These are phyloP conservation scores for Chaetothyriales sp. DNA, from an alignment of 2,329 filamentous ascomycete genomes.

Conservation along the genomic window DNA sequence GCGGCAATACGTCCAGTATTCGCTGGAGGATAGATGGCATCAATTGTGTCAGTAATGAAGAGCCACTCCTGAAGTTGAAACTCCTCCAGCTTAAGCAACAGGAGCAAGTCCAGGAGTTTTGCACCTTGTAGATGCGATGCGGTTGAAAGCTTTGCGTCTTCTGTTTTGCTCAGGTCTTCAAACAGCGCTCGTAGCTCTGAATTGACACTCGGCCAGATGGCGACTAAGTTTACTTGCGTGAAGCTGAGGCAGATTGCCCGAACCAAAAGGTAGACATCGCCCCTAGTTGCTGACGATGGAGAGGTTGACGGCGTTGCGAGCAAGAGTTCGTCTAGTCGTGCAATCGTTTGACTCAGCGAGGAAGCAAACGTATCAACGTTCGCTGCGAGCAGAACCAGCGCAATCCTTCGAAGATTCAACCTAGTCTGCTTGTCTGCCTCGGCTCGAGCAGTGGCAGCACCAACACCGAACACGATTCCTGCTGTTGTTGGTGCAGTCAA, in stretches of 20 bases:
- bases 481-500: constrained; percentile 77
- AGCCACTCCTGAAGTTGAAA: constrained; percentile 98
- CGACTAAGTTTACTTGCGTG: constrained; percentile 62
- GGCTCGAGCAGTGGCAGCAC: constrained; percentile 79
- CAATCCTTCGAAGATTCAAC: constrained; percentile 69
- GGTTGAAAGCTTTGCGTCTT: constrained; percentile 63
- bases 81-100: constrained; percentile 77
- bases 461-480: constrained; percentile 96
- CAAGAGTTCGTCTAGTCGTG: constrained; percentile 76
- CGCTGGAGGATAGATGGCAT: constrained; percentile 73
- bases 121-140: constrained; percentile 73
- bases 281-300: constrained; percentile 74
- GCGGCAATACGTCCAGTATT: constrained; percentile 57
- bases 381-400: constrained; percentile 62
- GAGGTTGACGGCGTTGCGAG: constrained; percentile 74
- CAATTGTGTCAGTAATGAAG: constrained; percentile 91
- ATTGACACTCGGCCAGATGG: constrained; percentile 82
- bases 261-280: constrained; percentile 79
- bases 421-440: constrained; percentile 91
- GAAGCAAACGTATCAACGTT: constrained; percentile 64
- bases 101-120: constrained; percentile 79
- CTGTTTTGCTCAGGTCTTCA: constrained; percentile 52
- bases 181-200: constrained; percentile 61
- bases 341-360: constrained; percentile 57
- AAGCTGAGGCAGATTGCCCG: constrained; percentile 68